Base-by-base conservation (phyloP, 768 basidiomycete genomes). In the Lentinula lateritia region DNA sequence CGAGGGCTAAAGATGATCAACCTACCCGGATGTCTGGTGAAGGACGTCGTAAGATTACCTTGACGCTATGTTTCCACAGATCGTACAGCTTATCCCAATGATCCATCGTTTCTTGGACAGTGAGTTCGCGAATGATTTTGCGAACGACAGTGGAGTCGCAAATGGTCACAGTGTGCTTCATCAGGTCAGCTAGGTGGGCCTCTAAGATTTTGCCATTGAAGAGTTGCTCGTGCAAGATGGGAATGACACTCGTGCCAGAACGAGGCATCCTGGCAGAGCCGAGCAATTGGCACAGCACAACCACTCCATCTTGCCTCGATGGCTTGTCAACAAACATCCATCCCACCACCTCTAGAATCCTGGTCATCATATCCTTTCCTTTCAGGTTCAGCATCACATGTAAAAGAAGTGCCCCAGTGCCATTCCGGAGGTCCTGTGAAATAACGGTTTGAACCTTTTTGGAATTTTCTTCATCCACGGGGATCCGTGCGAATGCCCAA, bases 401-500 rank as follows among this genome's bases (percentile, higher is more conserved):
- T 18, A 78, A 72, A 34, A 88, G 71, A 15, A 72, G 71, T 1
- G 74, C 55, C 0, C 80, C 82, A 38, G 81, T 76, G 13, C 81
- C 81, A 35, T 71, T 72, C 34, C 72, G 67, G 18, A 82, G 66
- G 52, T 84, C 81, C 60, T 86, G 80, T 20, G 71, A 75, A 34
- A 87, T 68, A 12, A 5, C 81, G 68, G 36, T 65, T 66, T 63
- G 81, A 80, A 66, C 57, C 2, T 63, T 59, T 15, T 65, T 66
- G 12, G 64, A 50, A 2, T 18, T 20, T 3, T 60, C 61, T 4
- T 61, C 23, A 41, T 57, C 16, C 48, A 62, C 18, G 48, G 75
- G 73, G 50, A 85, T 66, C 16, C 75, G 76, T 18, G 77, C 70
- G 61, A 81, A 85, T 1, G 80, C 77, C 85, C 86, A 87, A 20